phyloP scores from a whole-genome alignment of 345 rosid species.

The Euphorbia peplus region DNA sequence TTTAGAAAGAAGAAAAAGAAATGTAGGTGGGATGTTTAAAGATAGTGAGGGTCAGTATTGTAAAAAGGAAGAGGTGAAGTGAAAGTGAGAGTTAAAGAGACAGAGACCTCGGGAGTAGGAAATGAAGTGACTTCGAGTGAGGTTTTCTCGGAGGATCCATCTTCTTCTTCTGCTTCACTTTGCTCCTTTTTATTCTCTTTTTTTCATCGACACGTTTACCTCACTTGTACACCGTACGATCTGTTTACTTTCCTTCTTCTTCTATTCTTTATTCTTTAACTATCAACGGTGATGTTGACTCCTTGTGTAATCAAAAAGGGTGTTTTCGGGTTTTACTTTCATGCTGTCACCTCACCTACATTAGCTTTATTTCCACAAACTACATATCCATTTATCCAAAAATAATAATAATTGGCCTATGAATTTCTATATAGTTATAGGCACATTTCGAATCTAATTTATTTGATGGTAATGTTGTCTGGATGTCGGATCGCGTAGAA shows the following conservation, averaged over 20 bases:
- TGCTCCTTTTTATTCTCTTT: slow-evolving; percentile 2
- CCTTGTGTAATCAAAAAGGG: neutral
- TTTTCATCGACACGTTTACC: slow-evolving; percentile 21
- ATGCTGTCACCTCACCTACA: neutral
- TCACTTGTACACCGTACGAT: slow-evolving; percentile 18
- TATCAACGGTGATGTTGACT: neutral
- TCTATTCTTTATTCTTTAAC: neutral
- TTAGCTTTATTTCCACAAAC: slow-evolving; percentile 2
- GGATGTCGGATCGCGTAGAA: no score
- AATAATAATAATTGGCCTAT: no score
- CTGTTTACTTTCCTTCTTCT: neutral
- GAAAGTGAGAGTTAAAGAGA: slow-evolving; percentile 13
- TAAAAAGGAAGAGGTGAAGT: neutral
- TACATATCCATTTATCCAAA: neutral
- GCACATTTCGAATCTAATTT: no score
- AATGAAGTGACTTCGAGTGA: slow-evolving; percentile 44
- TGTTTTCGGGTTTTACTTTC: neutral
- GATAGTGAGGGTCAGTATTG: slow-evolving; percentile 39
- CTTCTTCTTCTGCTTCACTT: slow-evolving; percentile 1
- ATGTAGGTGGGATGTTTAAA: slow-evolving; percentile 39
- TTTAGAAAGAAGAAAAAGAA: neutral
- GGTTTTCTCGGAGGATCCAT: slow-evolving; percentile 34
- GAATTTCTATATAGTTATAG: no score
- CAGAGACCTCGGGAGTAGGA: slow-evolving; percentile 40
- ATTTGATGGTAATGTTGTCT: no score